Base-by-base conservation (phyloP, 1,284 basidiomycete species). In the Marasmius oreades region DNA sequence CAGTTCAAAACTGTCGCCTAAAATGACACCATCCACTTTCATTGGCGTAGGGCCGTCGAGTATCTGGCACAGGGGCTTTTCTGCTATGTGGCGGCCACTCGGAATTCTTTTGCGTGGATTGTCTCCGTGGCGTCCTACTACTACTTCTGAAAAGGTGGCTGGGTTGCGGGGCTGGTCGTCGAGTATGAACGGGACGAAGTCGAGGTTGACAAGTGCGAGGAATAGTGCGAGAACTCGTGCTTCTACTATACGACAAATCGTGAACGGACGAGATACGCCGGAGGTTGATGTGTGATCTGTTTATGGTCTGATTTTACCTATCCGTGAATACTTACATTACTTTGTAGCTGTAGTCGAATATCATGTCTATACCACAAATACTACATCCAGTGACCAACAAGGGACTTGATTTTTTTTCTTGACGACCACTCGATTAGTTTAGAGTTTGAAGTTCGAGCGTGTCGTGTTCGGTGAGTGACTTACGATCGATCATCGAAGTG, bases 221-320 rank as follows among this genome's bases (percentile, higher is more conserved):
- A 51, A 47, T 22, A 58, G 56, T 39, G 33, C 54, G 53, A 55
- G 47, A 47, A 44, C 36, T 10, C 43, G 48, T 16, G n/a, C 23
- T 14, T 33, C 47, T 33, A 33, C 47, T 11, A 14, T 50, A 50
- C 24, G 47, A 33, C 47, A 33, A 33, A 31, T n/a, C 10, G n/a
- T 50, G 10, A 31, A 3, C 33, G 23, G 26, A 50, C 24, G 47
- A 18, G 28, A 50, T 2, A 26, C 47, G n/a, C 7, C 23, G 47
- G 28, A 16, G 12, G 28, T 33, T n/a, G 24, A 31, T 31, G n/a
- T n/a, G 12, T 33, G 2, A 33, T n/a, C 14, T 2, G 28, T 33
- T 50, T 33, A 47, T 26, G 45, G n/a, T n/a, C n/a, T n/a, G n/a
- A n/a, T n/a, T n/a, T n/a, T n/a, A n/a, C n/a, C n/a, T n/a, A n/a